Percentiles rank a stretch among this genome's conserved stretches.
These are phyloP conservation scores for Diaporthe aspalathi DNA, from an alignment of 2,329 filamentous ascomycete genomes.

Conservation along the genomic window DNA sequence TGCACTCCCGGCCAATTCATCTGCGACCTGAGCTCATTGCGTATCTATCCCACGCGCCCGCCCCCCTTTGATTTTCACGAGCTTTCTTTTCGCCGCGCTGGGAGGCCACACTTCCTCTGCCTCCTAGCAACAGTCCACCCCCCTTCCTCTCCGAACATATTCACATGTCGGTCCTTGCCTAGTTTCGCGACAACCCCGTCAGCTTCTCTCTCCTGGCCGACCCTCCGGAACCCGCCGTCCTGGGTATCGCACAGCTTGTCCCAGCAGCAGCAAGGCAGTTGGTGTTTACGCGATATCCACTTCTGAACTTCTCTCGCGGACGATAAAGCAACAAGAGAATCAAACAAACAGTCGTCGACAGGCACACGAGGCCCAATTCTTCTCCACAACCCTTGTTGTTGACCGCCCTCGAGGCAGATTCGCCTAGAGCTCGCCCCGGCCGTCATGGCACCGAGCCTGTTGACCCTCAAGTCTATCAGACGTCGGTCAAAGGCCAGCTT, in stretches of 20 bases:
- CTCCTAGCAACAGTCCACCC: slow-evolving; percentile 4
- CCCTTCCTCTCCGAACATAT: background rate
- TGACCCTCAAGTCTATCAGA: slow-evolving; percentile 77
- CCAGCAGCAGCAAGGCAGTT: background rate
- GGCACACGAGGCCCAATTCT: background rate
- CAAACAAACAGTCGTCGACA: no score
- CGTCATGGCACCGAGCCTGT: slow-evolving; percentile 72
- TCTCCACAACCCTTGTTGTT: background rate
- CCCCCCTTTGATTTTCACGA: slow-evolving; percentile 23
- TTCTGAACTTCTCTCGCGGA: background rate
- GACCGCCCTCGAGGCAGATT: slow-evolving; percentile 4
- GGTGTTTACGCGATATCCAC: background rate
- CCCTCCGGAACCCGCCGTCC: slow-evolving; percentile 1
- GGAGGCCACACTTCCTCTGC: slow-evolving; percentile 11
- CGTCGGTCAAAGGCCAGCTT: slow-evolving; percentile 82
- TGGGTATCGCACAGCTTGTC: background rate
- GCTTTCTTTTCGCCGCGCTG: slow-evolving; percentile 6
- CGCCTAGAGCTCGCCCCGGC: slow-evolving; percentile 26
- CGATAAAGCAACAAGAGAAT: background rate
- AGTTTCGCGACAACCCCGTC: background rate
- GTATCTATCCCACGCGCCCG: slow-evolving; percentile 16
- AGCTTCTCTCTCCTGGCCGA: background rate
- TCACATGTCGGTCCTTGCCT: slow-evolving; percentile 15
- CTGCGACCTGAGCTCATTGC: slow-evolving; percentile 14
- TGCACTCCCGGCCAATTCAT: slow-evolving; percentile 23